Base-by-base conservation (phyloP, 306 rosid species). In the Medicago lupulina region DNA sequence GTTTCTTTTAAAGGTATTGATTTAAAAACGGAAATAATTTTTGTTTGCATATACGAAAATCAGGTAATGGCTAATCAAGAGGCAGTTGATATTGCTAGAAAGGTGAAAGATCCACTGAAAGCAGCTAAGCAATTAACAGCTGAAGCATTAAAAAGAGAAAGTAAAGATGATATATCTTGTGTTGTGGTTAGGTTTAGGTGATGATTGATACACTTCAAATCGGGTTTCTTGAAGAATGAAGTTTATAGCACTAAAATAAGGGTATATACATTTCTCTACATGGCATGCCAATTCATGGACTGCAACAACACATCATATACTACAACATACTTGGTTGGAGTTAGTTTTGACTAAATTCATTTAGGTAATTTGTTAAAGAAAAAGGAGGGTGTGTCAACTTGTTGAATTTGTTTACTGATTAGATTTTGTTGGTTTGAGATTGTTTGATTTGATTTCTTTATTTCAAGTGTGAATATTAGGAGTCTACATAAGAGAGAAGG, bases 61-160 rank as follows among this genome's bases (percentile, higher is more conserved):
- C 43, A 93, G 98, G 98, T 93, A 46, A 91, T 94, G 90, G 17
- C 77, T 19, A 94, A 94, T 87, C 96, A 94, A 88, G 98, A 94
- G 78, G 94, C 96, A 2, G 96, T 94, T 43, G 97, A 94, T 76
- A 85, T 94, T 62, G 97, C 97, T 49, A 84, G 89, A 79, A 90
- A 69, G 87, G 82, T 64, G 5, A 86, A 61, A 76, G 90, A 94
- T 72, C 96, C 97, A 1, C 61, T 75, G 87, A 94, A 91, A 85
- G 97, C 94, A 19, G 98, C 98, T 17, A 91, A 94, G 86, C 89
- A 88, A 72, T 73, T 94, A 69, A 88, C 89, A 19, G 83, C 89
- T 9, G 97, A 91, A 75, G 97, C 97, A 36, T 82, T 94, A 85
- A 84, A 87, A 87, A 85, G 96, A 81, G 97, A 87, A 12, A 91